Conservation (phyloP, 2,329 filamentous ascomycete genomes). For the Diaporthe aspalathi region DNA sequence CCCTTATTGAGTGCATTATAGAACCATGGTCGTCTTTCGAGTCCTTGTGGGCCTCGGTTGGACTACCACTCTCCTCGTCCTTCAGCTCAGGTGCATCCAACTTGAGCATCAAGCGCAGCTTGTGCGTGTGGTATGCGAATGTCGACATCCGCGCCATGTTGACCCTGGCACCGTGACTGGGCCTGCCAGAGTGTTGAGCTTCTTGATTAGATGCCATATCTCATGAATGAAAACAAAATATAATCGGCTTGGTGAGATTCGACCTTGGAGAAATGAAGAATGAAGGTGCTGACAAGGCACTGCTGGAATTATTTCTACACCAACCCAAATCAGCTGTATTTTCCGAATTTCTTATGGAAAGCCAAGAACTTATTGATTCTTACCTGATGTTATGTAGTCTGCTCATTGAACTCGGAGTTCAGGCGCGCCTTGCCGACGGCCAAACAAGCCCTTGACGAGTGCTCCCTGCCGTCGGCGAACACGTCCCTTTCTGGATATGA, state of each 20-base stretch:
- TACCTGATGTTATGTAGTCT: not conserved
- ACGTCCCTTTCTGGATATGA: not conserved
- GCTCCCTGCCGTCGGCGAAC: constrained; percentile 15
- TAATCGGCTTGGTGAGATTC: not conserved
- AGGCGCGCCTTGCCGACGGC: constrained; percentile 7
- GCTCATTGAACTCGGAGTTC: not conserved
- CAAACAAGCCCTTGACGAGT: not conserved
- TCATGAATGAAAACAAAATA: not conserved
- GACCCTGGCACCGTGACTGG: not conserved
- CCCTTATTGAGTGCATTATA: not conserved
- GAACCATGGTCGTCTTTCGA: constrained; percentile 11
- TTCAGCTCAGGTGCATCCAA: not conserved
- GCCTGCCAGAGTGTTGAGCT: not conserved
- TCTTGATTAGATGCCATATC: not conserved
- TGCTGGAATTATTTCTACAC: constrained; percentile 3
- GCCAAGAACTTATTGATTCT: constrained; percentile 16
- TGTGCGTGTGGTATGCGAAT: constrained; percentile 14
- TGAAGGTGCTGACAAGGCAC: not conserved
- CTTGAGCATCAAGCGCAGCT: constrained; percentile 24
- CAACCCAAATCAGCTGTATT: not conserved
- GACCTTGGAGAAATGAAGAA: not conserved
- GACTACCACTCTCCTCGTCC: not conserved
- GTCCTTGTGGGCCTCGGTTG: not conserved
- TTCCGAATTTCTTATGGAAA: not conserved
- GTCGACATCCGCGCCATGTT: constrained; percentile 13